Conservation (phyloP, 179 eudicot genomes). For the Patellifolia procumbens region DNA sequence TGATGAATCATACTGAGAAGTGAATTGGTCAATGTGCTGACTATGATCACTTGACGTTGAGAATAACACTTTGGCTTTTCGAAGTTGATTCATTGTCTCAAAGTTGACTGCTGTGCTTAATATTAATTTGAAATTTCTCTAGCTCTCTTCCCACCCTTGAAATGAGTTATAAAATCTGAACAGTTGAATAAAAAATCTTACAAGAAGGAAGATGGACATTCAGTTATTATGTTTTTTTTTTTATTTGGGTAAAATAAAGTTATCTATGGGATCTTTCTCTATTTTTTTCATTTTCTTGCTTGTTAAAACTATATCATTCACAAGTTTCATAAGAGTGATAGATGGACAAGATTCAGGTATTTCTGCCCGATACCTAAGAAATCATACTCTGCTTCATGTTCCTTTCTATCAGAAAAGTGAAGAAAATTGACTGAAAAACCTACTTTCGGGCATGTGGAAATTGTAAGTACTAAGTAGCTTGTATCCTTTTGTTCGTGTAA, state of each 20-base stretch:
- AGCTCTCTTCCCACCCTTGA: too few relatives aligned
- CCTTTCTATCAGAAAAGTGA: neutral
- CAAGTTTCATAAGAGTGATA: neutral
- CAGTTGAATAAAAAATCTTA: neutral
- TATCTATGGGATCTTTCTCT: neutral
- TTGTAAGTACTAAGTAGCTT: neutral
- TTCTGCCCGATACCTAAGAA: too few relatives aligned
- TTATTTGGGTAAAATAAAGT: neutral
- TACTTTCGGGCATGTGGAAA: neutral
- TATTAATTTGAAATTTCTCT: too few relatives aligned
- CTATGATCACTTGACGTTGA: neutral
- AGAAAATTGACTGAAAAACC: neutral
- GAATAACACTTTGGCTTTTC: neutral
- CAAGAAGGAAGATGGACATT: neutral
- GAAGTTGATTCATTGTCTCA: neutral
- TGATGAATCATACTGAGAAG: neutral
- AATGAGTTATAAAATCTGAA: too few relatives aligned
- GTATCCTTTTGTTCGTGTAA: neutral
- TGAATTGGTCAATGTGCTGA: neutral
- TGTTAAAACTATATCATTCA: neutral
- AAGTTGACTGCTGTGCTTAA: neutral
- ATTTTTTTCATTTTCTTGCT: neutral
- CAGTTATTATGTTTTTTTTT: neutral
- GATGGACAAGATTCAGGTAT: neutral
- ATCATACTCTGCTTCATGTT: neutral